These are phyloP conservation scores for Cystofilobasidium capitatum DNA, from an alignment of 768 basidiomycete genomes.

Conservation along the genomic window DNA sequence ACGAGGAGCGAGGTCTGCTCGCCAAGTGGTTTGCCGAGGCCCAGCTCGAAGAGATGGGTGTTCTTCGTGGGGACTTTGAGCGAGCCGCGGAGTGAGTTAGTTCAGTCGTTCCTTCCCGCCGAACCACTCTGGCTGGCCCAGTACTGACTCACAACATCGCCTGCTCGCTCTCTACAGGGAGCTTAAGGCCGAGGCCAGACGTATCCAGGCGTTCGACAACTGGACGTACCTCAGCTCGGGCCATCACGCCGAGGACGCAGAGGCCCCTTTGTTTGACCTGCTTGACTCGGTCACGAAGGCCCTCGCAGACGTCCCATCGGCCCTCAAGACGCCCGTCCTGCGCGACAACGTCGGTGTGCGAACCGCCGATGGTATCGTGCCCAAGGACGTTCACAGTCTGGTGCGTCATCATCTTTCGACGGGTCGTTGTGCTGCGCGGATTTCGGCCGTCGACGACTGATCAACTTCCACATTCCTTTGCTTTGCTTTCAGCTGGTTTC, in stretches of 20 bases:
- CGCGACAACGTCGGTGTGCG: constrained; percentile 2
- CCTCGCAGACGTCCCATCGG: background rate
- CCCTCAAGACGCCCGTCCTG: background rate
- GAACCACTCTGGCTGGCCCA: too few relatives aligned
- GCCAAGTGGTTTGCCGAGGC: constrained; percentile 9
- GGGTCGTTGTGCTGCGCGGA: too few relatives aligned
- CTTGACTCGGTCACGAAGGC: background rate
- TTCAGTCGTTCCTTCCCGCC: too few relatives aligned
- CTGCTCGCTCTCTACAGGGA: background rate
- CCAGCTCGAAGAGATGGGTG: constrained; percentile 1
- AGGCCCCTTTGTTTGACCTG: background rate
- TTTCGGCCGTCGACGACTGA: too few relatives aligned
- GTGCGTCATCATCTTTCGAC: background rate
- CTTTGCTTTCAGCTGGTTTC: background rate
- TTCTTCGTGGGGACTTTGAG: background rate
- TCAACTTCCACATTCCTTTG: too few relatives aligned
- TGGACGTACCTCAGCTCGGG: background rate
- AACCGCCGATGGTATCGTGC: constrained; percentile 3
- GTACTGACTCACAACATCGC: background rate
- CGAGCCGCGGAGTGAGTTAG: background rate
- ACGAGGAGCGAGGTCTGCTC: constrained; percentile 5
- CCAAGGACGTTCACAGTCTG: background rate
- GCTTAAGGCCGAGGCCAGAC: constrained; percentile 11
- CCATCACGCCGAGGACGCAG: too few relatives aligned
- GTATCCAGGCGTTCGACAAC: constrained; percentile 2